These are phyloP conservation scores for Fraxinus baroniana DNA, from an alignment of 305 asterid species.

Conservation along the genomic window DNA sequence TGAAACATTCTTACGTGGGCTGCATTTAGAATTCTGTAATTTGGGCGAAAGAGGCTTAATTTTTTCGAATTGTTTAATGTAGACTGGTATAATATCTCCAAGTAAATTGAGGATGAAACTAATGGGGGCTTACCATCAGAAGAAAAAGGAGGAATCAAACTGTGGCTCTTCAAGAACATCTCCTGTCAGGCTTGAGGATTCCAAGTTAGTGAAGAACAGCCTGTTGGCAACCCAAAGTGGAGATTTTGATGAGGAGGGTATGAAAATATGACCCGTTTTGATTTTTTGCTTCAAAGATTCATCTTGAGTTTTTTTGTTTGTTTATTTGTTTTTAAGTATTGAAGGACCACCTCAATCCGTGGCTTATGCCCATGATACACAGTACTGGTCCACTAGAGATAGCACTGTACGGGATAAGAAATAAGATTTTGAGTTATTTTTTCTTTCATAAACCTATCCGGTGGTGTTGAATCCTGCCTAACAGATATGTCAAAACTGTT, in stretches of 20 bases:
- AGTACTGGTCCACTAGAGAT: not conserved
- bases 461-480: not conserved
- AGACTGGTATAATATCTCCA: slow-evolving; percentile 88
- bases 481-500: not conserved
- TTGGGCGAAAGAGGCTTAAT: slow-evolving; percentile 4
- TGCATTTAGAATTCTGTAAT: slow-evolving; percentile 16
- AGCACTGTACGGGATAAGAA: not conserved
- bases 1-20: slow-evolving; percentile 5
- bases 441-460: not conserved
- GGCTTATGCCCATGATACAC: not conserved
- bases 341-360: not conserved
- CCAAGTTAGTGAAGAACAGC: slow-evolving; percentile 75
- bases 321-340: not conserved
- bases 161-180: slow-evolving; percentile 88
- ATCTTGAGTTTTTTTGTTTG: not conserved
- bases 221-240: slow-evolving; percentile 58
- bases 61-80: slow-evolving; percentile 24
- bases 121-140: slow-evolving; percentile 57
- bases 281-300: not conserved
- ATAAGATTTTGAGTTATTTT: not conserved
- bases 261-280: slow-evolving; percentile 7
- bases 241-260: slow-evolving; percentile 66
- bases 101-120: slow-evolving; percentile 93
- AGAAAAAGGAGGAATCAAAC: slow-evolving; percentile 77
- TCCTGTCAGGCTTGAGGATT: slow-evolving; percentile 73